A percentile compares a stretch with the other conserved stretches of the same genome.
Evolutionary conservation across 2,329 filamentous ascomycete genomes (phyloP).

Genomic region (Diaporthe capsici): DNA sequence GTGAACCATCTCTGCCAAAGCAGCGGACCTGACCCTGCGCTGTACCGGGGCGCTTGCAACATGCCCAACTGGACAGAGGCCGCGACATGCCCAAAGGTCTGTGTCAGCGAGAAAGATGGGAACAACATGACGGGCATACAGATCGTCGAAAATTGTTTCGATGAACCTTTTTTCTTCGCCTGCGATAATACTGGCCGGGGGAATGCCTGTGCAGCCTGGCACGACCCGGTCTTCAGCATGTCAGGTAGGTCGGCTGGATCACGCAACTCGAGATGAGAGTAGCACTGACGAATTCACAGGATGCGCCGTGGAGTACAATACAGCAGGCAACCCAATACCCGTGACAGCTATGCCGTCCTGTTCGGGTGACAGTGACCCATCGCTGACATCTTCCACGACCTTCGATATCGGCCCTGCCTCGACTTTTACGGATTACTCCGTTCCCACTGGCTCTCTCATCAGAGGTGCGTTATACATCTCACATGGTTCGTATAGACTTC

Average conservation of each 20-base stretch:
- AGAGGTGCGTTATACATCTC: background rate
- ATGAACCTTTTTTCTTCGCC: background rate
- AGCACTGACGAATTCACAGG: slow-evolving; percentile 14
- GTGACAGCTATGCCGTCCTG: slow-evolving; percentile 4
- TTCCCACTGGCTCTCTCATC: background rate
- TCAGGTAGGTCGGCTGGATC: background rate
- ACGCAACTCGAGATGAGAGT: background rate
- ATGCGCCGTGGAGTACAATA: slow-evolving; percentile 21
- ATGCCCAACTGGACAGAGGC: slow-evolving; percentile 27
- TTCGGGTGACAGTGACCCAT: background rate
- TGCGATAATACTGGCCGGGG: background rate
- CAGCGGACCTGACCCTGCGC: background rate
- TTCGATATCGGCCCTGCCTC: background rate
- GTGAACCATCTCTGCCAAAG: slow-evolving; percentile 25
- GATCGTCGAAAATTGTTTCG: background rate
- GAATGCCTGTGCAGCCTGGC: background rate
- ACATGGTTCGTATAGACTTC: background rate
- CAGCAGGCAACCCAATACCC: background rate
- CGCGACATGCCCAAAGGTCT: slow-evolving; percentile 5
- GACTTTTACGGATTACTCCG: too few relatives aligned
- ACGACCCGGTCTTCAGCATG: background rate
- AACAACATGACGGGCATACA: background rate
- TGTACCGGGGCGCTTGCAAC: slow-evolving; percentile 33
- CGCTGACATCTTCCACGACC: background rate
- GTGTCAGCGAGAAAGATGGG: background rate